Evolutionary conservation across 768 basidiomycete genomes (phyloP).

Genomic region (Brasilioporus rufonigricans): DNA sequence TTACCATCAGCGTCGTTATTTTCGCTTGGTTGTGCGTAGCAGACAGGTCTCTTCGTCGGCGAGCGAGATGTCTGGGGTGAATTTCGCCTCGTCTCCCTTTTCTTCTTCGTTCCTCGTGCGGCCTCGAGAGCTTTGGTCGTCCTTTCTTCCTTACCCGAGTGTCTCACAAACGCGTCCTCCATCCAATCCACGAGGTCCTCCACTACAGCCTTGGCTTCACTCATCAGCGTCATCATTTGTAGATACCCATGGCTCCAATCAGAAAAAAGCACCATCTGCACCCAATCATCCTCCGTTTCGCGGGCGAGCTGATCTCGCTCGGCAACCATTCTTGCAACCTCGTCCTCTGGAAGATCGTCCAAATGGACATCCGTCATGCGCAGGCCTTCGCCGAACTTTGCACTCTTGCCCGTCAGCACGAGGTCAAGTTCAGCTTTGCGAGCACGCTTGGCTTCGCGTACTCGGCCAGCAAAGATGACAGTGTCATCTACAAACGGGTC

Average conservation of each 20-base stretch:
- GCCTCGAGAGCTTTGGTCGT: conserved; percentile 17
- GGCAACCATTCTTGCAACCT: conserved; percentile 43
- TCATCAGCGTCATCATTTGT: conserved; percentile 90
- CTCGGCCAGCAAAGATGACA: conserved; percentile 90
- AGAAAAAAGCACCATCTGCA: conserved; percentile 87
- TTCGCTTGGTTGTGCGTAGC: background rate
- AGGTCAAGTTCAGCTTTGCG: conserved; percentile 73
- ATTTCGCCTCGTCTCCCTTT: conserved; percentile 22
- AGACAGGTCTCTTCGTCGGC: conserved; percentile 20
- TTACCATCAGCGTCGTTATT: conserved; percentile 1
- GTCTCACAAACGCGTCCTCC: conserved; percentile 61
- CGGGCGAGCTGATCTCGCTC: conserved; percentile 59
- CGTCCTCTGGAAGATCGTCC: conserved; percentile 26
- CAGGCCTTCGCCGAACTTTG: conserved; percentile 58
- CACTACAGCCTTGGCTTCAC: conserved; percentile 75
- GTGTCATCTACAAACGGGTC: conserved; percentile 97
- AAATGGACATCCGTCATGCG: conserved; percentile 53
- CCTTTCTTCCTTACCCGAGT: conserved; percentile 29
- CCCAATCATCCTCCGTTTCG: conserved; percentile 92
- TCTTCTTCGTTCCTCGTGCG: conserved; percentile 22
- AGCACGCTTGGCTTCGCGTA: conserved; percentile 91
- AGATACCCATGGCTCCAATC: conserved; percentile 98
- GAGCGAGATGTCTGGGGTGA: conserved; percentile 23
- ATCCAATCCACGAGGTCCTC: conserved; percentile 92
- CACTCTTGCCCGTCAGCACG: conserved; percentile 57